Base-by-base conservation (phyloP, 352 stramenopile species). In the Pythium biforme region DNA sequence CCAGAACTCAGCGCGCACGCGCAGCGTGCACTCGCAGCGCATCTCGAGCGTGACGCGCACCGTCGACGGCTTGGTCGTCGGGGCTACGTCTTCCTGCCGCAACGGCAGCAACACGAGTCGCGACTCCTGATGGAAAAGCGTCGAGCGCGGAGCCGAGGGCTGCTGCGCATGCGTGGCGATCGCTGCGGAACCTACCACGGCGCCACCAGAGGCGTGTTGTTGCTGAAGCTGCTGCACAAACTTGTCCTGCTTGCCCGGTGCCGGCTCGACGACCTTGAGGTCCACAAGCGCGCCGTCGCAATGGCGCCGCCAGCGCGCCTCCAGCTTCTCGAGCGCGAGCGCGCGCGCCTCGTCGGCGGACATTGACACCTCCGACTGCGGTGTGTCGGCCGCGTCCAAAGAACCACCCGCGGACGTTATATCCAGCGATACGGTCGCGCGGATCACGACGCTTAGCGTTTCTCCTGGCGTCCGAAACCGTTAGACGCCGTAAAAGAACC, bases 101-200 rank as follows among this genome's bases (percentile, higher is more conserved):
- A 66, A 15, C 12, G 64, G 50, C 39, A 71, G 52, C 34, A 79
- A 54, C 49, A 55, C 59, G 34, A 89, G 60, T 27, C 76, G 76
- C 39, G 78, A 78, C 20, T 92, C 77, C 37, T 92, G 82, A 11
- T 79, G 72, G 47, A 86, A 89, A 26, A 92, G 69, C 19, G 77
- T 80, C 26, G 60, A 56, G 9, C 66, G 55, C 15, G 55, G 55
- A 40, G 17, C 37, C 37, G 37, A 43, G 9, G 37, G 37, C 37
- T 43, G 37, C 37, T 37, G 31, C 31, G 31, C 8, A 37, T 7
- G 43, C 65, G 12, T 37, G 71, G 73, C 27, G 52, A 45, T 3
- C 55, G 45, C 3, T 56, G 56, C 47, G 20, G 41, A 45, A 26
- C 34, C 58, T 43, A 11, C 34, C 5, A 19, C 34, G 5, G 33